A percentile compares a stretch with the other conserved stretches of the same genome.
Evolutionary conservation across 805 yeast species (phyloP).

Genomic region (Starmerella floris): DNA sequence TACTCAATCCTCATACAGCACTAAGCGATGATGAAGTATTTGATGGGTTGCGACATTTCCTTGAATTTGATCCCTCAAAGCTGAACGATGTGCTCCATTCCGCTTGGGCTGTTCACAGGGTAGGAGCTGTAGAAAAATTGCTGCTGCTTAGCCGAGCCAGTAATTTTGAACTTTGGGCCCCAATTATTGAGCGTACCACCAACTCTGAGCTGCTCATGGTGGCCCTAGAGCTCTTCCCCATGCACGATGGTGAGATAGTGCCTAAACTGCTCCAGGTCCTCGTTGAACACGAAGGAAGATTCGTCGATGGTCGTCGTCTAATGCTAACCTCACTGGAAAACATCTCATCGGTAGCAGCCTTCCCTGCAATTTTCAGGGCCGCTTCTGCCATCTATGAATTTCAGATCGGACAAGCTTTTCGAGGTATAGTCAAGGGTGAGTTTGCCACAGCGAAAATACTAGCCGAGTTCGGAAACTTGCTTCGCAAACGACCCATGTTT

Average conservation of each 20-base stretch:
- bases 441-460: constrained; percentile 52
- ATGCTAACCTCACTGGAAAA: constrained; percentile 1
- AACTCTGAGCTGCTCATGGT: neutral
- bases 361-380: constrained; percentile 26
- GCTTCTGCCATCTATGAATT: constrained; percentile 14
- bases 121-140: neutral
- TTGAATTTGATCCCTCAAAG: constrained; percentile 2
- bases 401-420: constrained; percentile 35
- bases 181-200: neutral
- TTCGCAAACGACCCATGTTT: constrained; percentile 44
- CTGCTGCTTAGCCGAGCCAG: neutral
- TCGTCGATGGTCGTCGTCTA: constrained; percentile 2
- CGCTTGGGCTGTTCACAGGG: neutral
- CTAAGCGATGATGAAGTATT: neutral
- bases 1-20: constrained; percentile 21
- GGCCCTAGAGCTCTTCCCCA: constrained; percentile 1
- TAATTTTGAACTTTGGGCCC: constrained; percentile 7
- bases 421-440: constrained; percentile 21
- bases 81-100: neutral
- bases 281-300: neutral
- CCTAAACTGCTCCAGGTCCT: neutral
- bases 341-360: neutral
- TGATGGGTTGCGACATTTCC: constrained; percentile 1
- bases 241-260: neutral
- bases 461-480: constrained; percentile 24